Evolutionary conservation across 2,329 filamentous ascomycete species (phyloP), one percentile per base, ranked within the genome.

Genomic region (Fusarium nematophilum): DNA sequence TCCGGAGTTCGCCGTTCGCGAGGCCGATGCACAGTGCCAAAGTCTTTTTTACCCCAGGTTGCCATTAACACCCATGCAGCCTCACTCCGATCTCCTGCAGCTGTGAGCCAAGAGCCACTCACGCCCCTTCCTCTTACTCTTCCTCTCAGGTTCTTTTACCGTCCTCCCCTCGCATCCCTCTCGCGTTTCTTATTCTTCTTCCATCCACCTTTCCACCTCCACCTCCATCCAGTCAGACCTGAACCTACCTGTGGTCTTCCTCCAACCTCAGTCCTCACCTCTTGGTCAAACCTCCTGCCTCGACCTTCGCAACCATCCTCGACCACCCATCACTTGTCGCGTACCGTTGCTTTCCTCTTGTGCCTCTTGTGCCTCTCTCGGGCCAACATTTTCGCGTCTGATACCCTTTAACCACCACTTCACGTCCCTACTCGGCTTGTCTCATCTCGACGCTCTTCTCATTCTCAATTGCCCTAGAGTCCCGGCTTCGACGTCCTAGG

Each of bases 101-200:
- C 58, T 65, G 55, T 31, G 23, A 60, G 51, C 55, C 52, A 68
- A 69, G 67, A 67, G 62, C 64, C 67, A 70, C 65, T 68, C 64
- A 63, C 66, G 60, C 68, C 63, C 64, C 65, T 63, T 68, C 64
- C 64, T 57, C 63, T 51, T 59, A 50, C 65, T 65, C 54, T 64
- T 64, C 42, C 48, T 67, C 58, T 59, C 53, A 62, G 50, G 55
- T 62, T 68, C 64, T 68, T 67, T 63, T 65, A 65, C 67, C 59
- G 61, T 61, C 65, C 57, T 55, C 59, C 58, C 67, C 59, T 70
- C 64, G 54, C 62, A 63, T 65, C 44, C 53, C 62, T 33, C 46
- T 56, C 50, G 27, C 42, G 31, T 17, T 52, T 65, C 46, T 59
- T 48, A 54, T 64, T 65, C 64, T 65, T 73, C 67, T 68, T 66